Evolutionary conservation across 2,329 filamentous ascomycete genomes (phyloP).

Genomic region (Sarocladium strictum): DNA sequence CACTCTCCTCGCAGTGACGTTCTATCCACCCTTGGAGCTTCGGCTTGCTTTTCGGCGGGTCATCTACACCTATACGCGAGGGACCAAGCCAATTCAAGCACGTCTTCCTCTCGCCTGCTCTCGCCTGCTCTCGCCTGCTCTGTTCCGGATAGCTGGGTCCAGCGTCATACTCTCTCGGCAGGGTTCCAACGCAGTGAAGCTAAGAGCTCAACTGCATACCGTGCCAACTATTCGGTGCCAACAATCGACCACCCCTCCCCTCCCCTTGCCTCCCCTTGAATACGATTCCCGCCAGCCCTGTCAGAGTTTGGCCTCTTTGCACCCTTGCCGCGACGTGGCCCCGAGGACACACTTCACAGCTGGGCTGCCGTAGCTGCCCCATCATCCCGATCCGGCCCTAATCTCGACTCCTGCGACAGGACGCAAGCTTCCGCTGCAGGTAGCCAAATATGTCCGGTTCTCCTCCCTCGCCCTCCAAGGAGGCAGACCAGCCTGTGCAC

Average conservation of each 20-base stretch:
- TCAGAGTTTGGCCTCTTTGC: neutral
- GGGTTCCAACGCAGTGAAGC: neutral
- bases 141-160: neutral
- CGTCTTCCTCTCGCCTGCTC: neutral
- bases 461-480: conserved; percentile 83
- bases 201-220: neutral
- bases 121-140: neutral
- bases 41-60: neutral
- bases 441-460: conserved; percentile 88
- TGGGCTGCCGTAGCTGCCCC: conserved; percentile 20
- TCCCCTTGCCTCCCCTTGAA: too few relatives aligned
- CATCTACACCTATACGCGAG: neutral
- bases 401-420: conserved; percentile 50
- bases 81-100: neutral
- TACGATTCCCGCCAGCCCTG: conserved; percentile 12
- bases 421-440: conserved; percentile 59
- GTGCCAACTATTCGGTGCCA: conserved; percentile 5
- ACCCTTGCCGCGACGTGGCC: conserved; percentile 49
- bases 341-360: conserved; percentile 52
- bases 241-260: neutral
- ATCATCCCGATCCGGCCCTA: conserved; percentile 14
- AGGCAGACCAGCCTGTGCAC: conserved; percentile 85
- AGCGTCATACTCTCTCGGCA: conserved; percentile 1
- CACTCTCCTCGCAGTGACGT: neutral
- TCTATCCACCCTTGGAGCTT: conserved; percentile 5